phyloP scores from a whole-genome alignment of 2,329 filamentous ascomycete species.

The Blumeria hordei region DNA sequence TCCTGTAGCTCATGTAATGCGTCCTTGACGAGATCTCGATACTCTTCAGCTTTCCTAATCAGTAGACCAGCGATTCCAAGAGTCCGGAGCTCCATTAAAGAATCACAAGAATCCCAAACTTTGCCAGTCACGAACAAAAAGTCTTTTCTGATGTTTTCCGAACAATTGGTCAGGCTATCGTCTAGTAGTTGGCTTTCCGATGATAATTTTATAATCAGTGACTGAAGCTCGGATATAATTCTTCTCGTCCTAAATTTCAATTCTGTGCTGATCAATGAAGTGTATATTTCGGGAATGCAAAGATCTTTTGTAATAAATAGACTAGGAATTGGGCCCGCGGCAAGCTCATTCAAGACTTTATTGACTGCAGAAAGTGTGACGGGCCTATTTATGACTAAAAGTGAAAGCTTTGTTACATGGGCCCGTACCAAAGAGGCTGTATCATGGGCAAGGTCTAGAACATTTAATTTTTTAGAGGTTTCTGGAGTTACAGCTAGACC shows the following conservation, averaged over 20 bases:
- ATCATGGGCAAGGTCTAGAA: slow-evolving; percentile 46
- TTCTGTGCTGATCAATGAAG: slow-evolving; percentile 36
- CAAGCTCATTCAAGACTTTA: slow-evolving; percentile 48
- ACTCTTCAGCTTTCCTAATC: slow-evolving; percentile 46
- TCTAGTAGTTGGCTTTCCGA: slow-evolving; percentile 28
- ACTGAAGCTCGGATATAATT: slow-evolving; percentile 35
- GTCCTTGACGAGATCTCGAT: slow-evolving; percentile 53
- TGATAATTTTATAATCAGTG: slow-evolving; percentile 35
- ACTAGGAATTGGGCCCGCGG: slow-evolving; percentile 46
- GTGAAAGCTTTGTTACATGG: slow-evolving; percentile 67
- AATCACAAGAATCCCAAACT: slow-evolving; percentile 67
- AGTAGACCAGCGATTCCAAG: slow-evolving; percentile 48
- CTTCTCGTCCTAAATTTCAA: slow-evolving; percentile 32
- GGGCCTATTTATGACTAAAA: slow-evolving; percentile 66
- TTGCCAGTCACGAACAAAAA: slow-evolving; percentile 46
- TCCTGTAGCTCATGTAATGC: slow-evolving; percentile 68
- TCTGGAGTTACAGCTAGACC: too few relatives aligned
- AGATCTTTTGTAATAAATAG: slow-evolving; percentile 47
- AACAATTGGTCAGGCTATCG: slow-evolving; percentile 22
- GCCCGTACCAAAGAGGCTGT: slow-evolving; percentile 51
- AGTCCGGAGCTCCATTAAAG: slow-evolving; percentile 35
- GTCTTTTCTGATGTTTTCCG: slow-evolving; percentile 20
- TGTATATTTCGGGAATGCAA: slow-evolving; percentile 36
- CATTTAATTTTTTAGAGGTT: slow-evolving; percentile 18
- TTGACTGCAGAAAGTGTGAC: slow-evolving; percentile 58